Base-by-base conservation (phyloP, 108 stramenopile species). In the Cyclotella choctawhatcheeana region DNA sequence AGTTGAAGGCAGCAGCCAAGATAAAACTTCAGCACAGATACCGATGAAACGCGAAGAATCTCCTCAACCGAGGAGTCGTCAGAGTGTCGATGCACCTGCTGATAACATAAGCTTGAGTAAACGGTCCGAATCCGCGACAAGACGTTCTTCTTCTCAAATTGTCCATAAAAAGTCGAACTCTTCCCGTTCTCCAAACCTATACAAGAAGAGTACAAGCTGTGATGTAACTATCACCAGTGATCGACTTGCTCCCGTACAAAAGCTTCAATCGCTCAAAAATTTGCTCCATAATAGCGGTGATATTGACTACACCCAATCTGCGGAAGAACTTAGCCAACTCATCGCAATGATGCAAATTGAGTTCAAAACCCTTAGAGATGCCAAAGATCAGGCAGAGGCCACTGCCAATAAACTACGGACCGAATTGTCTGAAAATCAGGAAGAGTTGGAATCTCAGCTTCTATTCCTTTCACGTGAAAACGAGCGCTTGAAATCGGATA, bases 301-400 rank as follows among this genome's bases (percentile, higher is more conserved):
- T 17, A 16, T 64, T 48, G 63, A 64, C 44, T 64, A 64, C 29
- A 48, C 44, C 45, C 35, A 55, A 54, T 43, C 35, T 10, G 71
- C 72, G 3, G 63, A 73, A 64, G 72, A 73, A 1, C 60, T 73
- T 20, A 29, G 54, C 27, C 48, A 29, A 20, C 44, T 73, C 29
- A 73, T 73, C 35, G 40, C 16, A 33, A 51, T 53, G 8, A 64
- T 73, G 72, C 62, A 73, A 37, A 32, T 44, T 47, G 72, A 73
- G 34, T 73, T 73, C 54, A 37, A 54, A 56, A 37, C 47, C 24
- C 25, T 73, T 12, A 51, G 72, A 16, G 31, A 31, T n/a, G 58
- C 62, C 22, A 73, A 73, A 29, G 52, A 32, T 21, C 24, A 64
- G 22, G 72, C 72, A 17, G 72, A 73, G 53, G 62, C 72, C 53